Percentiles rank a stretch among this genome's conserved stretches.
Conservation (phyloP, 805 yeast species). For the Ogataea pini region DNA sequence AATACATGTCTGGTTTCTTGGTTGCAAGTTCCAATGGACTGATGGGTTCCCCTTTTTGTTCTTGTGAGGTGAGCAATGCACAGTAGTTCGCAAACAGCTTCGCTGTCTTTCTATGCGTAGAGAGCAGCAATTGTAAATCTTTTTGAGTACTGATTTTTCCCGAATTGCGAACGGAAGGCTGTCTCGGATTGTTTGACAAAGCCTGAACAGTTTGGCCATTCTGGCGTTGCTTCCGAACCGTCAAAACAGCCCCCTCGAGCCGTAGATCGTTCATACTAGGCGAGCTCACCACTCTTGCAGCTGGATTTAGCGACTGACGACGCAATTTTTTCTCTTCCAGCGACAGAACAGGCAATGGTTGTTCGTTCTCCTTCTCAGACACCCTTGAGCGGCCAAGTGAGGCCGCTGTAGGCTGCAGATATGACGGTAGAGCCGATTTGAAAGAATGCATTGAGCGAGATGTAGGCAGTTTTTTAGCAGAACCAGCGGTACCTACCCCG, state of each 20-base stretch:
- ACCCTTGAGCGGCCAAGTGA: constrained; percentile 16
- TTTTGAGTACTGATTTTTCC: constrained; percentile 8
- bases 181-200: not conserved
- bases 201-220: not conserved
- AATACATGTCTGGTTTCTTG: constrained; percentile 23
- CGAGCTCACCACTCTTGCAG: constrained; percentile 1
- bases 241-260: constrained; percentile 3
- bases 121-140: constrained; percentile 13
- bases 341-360: not conserved
- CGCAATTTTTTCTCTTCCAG: constrained; percentile 14
- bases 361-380: constrained; percentile 22
- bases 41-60: constrained; percentile 8
- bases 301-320: constrained; percentile 14
- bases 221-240: not conserved
- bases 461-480: constrained; percentile 11
- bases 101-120: constrained; percentile 9
- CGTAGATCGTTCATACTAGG: constrained; percentile 6
- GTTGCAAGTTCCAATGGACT: constrained; percentile 20
- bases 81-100: constrained; percentile 11
- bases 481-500: too few species aligned
- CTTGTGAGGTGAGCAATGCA: not conserved
- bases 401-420: constrained; percentile 25
- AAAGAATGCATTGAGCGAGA: constrained; percentile 17
- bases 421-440: constrained; percentile 18
- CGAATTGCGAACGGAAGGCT: not conserved